Conservation (phyloP, 148 eudicot species). For the Polygonum maritimum region DNA sequence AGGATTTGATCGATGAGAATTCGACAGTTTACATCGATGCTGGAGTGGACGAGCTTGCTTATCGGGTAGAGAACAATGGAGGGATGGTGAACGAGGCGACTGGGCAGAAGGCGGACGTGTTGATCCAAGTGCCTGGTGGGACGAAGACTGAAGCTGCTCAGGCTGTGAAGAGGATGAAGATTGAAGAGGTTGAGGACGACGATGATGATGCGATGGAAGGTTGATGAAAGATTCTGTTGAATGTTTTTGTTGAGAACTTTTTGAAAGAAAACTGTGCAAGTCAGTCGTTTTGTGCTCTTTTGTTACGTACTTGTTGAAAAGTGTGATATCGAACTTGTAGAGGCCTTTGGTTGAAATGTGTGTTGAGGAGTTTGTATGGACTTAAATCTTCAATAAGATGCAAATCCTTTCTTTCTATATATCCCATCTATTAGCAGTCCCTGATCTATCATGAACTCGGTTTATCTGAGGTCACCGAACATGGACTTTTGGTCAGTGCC, state of each 20-base stretch:
- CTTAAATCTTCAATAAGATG: no score
- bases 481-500: no score
- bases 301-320: background rate
- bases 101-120: constrained; percentile 6
- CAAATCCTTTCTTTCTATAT: no score
- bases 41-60: constrained; percentile 1
- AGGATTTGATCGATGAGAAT: background rate
- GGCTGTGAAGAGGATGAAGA: constrained; percentile 51
- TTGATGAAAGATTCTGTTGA: background rate
- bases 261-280: background rate
- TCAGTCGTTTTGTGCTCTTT: no score
- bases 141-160: background rate
- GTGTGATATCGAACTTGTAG: background rate
- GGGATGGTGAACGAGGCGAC: constrained; percentile 10
- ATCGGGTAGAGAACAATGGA: constrained; percentile 6
- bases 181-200: constrained; percentile 54
- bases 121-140: background rate
- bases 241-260: background rate
- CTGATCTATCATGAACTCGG: no score
- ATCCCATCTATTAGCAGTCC: no score
- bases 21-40: constrained; percentile 8
- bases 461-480: no score
- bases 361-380: background rate
- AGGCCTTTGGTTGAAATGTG: background rate
- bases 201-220: constrained; percentile 49